Evolutionary conservation across 352 stramenopile species (phyloP), one percentile per base, ranked within the genome.

Genomic region (Phytophthora capsici): DNA sequence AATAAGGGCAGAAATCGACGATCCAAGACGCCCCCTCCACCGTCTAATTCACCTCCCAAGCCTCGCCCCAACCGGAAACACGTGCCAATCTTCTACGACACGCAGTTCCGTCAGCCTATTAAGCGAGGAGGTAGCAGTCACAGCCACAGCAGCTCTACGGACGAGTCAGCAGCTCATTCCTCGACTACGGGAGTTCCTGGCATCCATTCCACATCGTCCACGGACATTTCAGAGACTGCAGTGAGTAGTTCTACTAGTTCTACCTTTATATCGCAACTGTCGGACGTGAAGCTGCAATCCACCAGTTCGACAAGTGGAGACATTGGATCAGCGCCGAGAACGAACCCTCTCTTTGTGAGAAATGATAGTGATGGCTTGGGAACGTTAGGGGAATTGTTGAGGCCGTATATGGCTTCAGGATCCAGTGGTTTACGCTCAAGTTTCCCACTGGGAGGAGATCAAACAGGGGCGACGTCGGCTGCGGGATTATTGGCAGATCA

Each of bases 51-150:
- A 14, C 85, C 85, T 4, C 85, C 85, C 10, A 91, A 90, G 66
- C 85, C 85, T 2, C 76, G 85, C 41, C 78, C 85, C n/a, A 93
- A 93, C 45, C 73, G 85, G 56, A 93, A 93, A 66, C 85, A 93
- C 62, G 82, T 93, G 23, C 85, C 85, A 3, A 89, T 93, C 36
- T 93, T 93, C 66, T 93, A 93, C 68, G 79, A 91, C 47, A 57
- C 71, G 12, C 66, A 77, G 20, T 76, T 66, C 58, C 75, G 48
- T 51, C 69, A 67, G 45, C 71, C 34, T 30, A 54, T 84, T 45
- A 52, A 76, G 68, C 28, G 64, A 57, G 13, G 17, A 41, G 19
- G 16, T 19, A 56, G 45, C 17, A 38, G 32, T 36, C 43, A 65
- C 48, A 47, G 46, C 48, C 26, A 49, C 10, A 66, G 23, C 28